Evolutionary conservation across 352 stramenopile genomes (phyloP), one percentile per base, ranked within the genome.

Genomic region (Phytophthora multivora): DNA sequence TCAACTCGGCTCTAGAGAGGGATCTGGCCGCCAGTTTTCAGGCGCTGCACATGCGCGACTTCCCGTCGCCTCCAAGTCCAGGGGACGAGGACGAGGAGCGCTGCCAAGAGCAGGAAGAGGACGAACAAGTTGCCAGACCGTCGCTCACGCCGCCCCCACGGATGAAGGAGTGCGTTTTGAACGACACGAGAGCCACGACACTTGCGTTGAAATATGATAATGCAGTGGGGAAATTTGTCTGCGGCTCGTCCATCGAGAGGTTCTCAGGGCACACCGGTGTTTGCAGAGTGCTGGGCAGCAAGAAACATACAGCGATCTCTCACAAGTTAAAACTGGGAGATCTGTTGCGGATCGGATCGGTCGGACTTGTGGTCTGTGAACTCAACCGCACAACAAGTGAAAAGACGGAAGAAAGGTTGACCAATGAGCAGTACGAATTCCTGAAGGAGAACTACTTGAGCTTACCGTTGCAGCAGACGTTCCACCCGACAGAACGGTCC

Each of bases 211-310:
- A 91, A 60, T 94, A 85, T 59, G 82, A 93, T 45, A 60, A 62
- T 15, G 16, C 41, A 0, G 66, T 90, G 40, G 73, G 72, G 1
- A 91, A 91, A 51, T 95, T 91, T 50, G 83, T 95, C 2, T 95
- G 86, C 59, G 86, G 86, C 5, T 91, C 86, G 57, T 92, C 82
- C 5, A 91, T 95, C 57, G 91, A 97, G 66, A 74, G 88, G 5
- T 97, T 97, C 73, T 97, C 89, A 36, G 87, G 90, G 23, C 91
- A 97, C 73, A 96, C 90, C 33, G 90, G 91, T 38, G 93, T 96
- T 33, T 97, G 91, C 61, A 75, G 87, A 60, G 90, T 97, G 43
- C 74, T 97, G 16, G 90, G 89, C 25, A 95, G 87, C 42, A 94
- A 95, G 58, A 92, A 93, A 54, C 90, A 94, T 47, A 80, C 83